Base-by-base conservation (phyloP, 1,139 yeast species). In the Blastobotrys persicus region DNA sequence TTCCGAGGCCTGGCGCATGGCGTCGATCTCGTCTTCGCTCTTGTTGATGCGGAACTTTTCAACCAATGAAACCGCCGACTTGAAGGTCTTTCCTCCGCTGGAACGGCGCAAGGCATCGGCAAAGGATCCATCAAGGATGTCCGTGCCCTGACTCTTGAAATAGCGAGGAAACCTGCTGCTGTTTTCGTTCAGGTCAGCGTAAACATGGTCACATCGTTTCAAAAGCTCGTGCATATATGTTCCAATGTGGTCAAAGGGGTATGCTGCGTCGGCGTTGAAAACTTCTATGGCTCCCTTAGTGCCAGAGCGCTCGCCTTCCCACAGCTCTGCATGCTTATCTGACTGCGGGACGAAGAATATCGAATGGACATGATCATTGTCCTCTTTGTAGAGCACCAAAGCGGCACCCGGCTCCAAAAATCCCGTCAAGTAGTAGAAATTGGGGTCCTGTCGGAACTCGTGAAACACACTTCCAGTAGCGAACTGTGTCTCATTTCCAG, bases 261-360 rank as follows among this genome's bases (percentile, higher is more conserved):
- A 78, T 1, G 87, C 84, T 48, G 75, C 74, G 65, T 89, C 98
- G 2, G 96, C 96, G 65, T 91, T 92, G 71, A 92, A 92, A 45
- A 83, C 78, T 45, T 88, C 91, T 47, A 70, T 71, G 0, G 86
- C 96, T 11, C 95, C 96, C 45, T 82, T 80, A 5, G 84, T 75
- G 1, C 99, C 99, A 35, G 95, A 84, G 59, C 95, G 77, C 39
- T 80, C 83, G 7, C 99, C 99, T 61, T 91, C 97, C 99, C 99
- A 92, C 55, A 85, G 79, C 66, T 92, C 98, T 28, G 79, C 80
- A 44, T 73, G 73, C 4, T 80, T 77, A 63, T 91, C 85, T 60
- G 83, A 83, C n/a, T 88, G 88, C 2, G 92, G 96, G 4, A 91
- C 96, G 49, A 89, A 71, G 84, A 94, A 79, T 34, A 62, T 56